Conservation (phyloP, 2,329 filamentous ascomycete species). For the Trichophyton schoenleinii region DNA sequence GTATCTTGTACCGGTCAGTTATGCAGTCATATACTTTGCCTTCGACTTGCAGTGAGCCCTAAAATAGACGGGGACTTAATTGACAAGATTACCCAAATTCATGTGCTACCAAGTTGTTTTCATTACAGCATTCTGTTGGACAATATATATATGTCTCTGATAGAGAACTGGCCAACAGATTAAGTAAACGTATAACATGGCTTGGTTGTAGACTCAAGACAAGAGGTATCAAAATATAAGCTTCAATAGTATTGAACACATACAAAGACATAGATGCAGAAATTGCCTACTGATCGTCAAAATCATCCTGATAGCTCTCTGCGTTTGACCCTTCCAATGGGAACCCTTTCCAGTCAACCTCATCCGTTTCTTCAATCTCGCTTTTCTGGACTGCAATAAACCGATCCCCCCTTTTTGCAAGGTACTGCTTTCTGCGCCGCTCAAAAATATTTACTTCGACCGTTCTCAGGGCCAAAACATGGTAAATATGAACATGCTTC, state of each 20-base stretch:
- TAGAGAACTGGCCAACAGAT: background rate
- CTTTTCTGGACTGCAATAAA: conserved; percentile 15
- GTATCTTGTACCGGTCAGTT: background rate
- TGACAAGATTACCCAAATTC: background rate
- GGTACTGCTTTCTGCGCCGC: conserved; percentile 20
- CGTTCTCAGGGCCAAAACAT: conserved; percentile 32
- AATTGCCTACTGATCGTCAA: conserved; percentile 1
- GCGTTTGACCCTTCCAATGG: conserved; percentile 19
- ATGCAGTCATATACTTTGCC: background rate
- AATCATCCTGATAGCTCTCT: conserved; percentile 12
- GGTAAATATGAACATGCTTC: conserved; percentile 47
- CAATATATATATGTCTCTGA: background rate
- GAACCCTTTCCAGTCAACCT: conserved; percentile 18
- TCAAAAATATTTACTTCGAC: conserved; percentile 37
- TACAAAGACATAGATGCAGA: no score
- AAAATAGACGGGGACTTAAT: background rate
- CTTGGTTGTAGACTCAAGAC: background rate
- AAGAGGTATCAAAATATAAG: background rate
- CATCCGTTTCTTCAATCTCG: conserved; percentile 16
- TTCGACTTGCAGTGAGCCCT: background rate
- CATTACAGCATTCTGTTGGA: background rate
- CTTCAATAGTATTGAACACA: background rate
- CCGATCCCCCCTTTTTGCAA: conserved; percentile 19
- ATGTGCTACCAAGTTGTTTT: background rate
- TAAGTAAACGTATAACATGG: background rate